Evolutionary conservation across 169 alveolate species (phyloP).

Genomic region (Cryptosporidium muris): DNA sequence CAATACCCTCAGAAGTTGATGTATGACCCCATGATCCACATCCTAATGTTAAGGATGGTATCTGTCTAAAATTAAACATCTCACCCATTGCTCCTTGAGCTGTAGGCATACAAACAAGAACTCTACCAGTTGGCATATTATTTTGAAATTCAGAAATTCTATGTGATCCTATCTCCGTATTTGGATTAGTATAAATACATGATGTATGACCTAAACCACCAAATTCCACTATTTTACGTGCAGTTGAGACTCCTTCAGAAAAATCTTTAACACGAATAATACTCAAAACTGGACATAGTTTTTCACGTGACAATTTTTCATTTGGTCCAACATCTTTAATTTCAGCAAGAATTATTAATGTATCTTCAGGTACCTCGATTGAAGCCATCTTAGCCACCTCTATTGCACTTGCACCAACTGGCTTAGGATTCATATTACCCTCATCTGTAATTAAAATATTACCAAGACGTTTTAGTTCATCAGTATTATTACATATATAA

Average conservation of each 20-base stretch:
- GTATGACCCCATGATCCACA: slow-evolving; percentile 75
- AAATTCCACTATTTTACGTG: slow-evolving; percentile 49
- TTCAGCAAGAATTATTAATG: slow-evolving; percentile 61
- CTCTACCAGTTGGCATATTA: slow-evolving; percentile 70
- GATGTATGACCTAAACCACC: slow-evolving; percentile 76
- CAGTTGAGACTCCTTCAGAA: slow-evolving; percentile 55
- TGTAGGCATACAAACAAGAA: slow-evolving; percentile 72
- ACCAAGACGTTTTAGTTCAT: slow-evolving; percentile 53
- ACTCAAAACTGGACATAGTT: slow-evolving; percentile 71
- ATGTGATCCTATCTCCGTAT: slow-evolving; percentile 33
- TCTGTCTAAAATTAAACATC: slow-evolving; percentile 68
- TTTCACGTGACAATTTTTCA: slow-evolving; percentile 70
- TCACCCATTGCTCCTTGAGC: slow-evolving; percentile 75
- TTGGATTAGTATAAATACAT: slow-evolving; percentile 71
- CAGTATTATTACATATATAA: slow-evolving; percentile 33
- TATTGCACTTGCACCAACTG: slow-evolving; percentile 72
- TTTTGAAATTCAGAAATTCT: slow-evolving; percentile 63
- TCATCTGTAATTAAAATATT: slow-evolving; percentile 51
- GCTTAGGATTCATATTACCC: slow-evolving; percentile 71
- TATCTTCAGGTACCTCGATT: slow-evolving; percentile 68
- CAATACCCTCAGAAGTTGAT: slow-evolving; percentile 70
- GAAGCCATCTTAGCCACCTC: slow-evolving; percentile 73
- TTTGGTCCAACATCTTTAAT: slow-evolving; percentile 39
- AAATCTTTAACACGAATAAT: slow-evolving; percentile 69
- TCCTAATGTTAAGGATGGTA: slow-evolving; percentile 72